Conservation (phyloP, 2,329 filamentous ascomycete genomes). For the Fusarium sp. region DNA sequence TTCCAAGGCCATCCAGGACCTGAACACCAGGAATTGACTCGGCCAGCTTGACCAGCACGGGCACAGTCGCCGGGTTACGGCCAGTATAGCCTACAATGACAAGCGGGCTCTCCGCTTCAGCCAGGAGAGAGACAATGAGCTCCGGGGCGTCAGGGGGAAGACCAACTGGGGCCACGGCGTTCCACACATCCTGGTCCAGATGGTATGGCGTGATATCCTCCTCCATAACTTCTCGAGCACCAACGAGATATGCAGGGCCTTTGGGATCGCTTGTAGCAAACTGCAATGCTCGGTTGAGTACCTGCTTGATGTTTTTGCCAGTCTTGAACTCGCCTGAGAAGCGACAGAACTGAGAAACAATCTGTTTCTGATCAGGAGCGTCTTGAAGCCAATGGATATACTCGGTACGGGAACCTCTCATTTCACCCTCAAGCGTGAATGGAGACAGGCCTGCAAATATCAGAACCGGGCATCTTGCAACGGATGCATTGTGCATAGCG, state of each 20-base stretch:
- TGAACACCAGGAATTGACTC: slow-evolving; percentile 74
- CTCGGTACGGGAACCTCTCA: slow-evolving; percentile 79
- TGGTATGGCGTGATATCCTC: slow-evolving; percentile 80
- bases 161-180: slow-evolving; percentile 73
- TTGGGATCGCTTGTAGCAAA: slow-evolving; percentile 82
- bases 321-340: slow-evolving; percentile 86
- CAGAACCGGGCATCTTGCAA: slow-evolving; percentile 77
- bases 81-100: slow-evolving; percentile 21
- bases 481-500: slow-evolving; percentile 82
- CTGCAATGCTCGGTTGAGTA: slow-evolving; percentile 84
- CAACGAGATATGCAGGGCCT: slow-evolving; percentile 82
- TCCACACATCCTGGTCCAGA: slow-evolving; percentile 77
- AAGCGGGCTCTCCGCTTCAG: slow-evolving; percentile 11
- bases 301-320: slow-evolving; percentile 86
- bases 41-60: slow-evolving; percentile 73
- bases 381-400: slow-evolving; percentile 90
- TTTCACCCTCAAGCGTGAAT: slow-evolving; percentile 80
- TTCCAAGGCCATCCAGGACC: slow-evolving; percentile 80
- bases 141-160: slow-evolving; percentile 55
- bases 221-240: slow-evolving; percentile 85
- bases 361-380: slow-evolving; percentile 82
- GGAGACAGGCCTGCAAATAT: slow-evolving; percentile 83
- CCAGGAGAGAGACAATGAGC: slow-evolving; percentile 6
- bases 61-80: slow-evolving; percentile 3
- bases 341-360: slow-evolving; percentile 85